Conservation (phyloP, 23 red algal genomes). For the Gracilaria domingensis region DNA sequence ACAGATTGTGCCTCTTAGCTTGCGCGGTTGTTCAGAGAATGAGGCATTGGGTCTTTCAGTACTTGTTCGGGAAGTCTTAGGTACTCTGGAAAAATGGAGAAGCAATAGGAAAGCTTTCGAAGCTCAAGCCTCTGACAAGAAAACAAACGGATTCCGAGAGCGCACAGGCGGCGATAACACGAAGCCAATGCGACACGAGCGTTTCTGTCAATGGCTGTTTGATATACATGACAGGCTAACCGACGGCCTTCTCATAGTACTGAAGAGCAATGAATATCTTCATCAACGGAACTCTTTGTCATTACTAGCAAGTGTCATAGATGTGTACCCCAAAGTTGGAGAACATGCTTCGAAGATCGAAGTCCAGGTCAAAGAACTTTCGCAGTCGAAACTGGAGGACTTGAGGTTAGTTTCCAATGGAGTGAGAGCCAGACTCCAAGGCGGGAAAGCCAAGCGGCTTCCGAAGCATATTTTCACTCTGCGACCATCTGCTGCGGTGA, state of each 20-base stretch:
- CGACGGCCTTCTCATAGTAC: constrained; percentile 18
- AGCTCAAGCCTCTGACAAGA: not conserved
- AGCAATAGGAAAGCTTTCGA: constrained; percentile 58
- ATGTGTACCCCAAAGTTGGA: constrained; percentile 54
- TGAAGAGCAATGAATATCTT: constrained; percentile 41
- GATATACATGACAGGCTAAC: constrained; percentile 56
- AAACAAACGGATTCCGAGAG: constrained; percentile 30
- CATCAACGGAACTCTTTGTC: constrained; percentile 42
- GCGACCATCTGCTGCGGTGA: not conserved
- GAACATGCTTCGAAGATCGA: constrained; percentile 63
- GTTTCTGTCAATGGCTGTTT: constrained; percentile 69
- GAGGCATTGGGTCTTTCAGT: constrained; percentile 46
- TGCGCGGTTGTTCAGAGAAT: constrained; percentile 61
- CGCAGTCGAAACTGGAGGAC: constrained; percentile 46
- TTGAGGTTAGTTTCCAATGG: constrained; percentile 46
- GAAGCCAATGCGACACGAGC: constrained; percentile 46
- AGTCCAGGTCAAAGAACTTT: constrained; percentile 11
- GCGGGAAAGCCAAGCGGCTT: constrained; percentile 58
- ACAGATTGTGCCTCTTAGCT: constrained; percentile 25
- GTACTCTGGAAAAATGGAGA: constrained; percentile 60
- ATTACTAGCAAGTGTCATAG: constrained; percentile 38
- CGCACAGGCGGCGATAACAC: not conserved
- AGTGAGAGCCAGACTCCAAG: constrained; percentile 39
- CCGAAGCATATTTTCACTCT: constrained; percentile 50
- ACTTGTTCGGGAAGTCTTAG: constrained; percentile 46